These are phyloP conservation scores for Aspergillus egyptiacus DNA, from an alignment of 495 filamentous ascomycete genomes.

Conservation along the genomic window DNA sequence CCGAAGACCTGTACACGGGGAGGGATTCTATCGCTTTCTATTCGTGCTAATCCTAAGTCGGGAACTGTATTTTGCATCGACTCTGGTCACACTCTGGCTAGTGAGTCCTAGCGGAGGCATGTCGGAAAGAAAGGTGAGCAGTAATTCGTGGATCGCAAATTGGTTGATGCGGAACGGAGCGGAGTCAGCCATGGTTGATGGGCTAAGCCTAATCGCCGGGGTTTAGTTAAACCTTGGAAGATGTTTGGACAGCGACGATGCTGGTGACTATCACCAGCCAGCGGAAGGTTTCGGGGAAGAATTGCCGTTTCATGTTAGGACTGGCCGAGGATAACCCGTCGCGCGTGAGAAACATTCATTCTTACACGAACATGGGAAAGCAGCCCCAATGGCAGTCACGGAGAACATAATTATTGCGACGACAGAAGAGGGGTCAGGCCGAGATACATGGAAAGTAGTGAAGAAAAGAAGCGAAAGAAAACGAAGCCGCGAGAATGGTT, in stretches of 20 bases:
- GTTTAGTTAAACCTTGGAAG: not conserved
- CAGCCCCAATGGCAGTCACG: not conserved
- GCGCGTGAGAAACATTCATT: not conserved
- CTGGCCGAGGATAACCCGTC: constrained; percentile 3
- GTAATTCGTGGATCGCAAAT: not conserved
- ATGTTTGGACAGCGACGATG: constrained; percentile 6
- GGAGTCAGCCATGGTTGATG: constrained; percentile 3
- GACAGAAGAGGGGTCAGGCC: too few species aligned
- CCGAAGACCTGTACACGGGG: not conserved
- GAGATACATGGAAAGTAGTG: too few species aligned
- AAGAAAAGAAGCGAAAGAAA: not conserved
- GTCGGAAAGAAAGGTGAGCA: not conserved
- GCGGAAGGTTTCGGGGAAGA: constrained; percentile 12
- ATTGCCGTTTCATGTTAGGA: not conserved
- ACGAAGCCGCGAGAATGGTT: not conserved
- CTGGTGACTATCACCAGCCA: constrained; percentile 5
- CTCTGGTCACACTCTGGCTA: too few species aligned
- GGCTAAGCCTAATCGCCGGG: not conserved
- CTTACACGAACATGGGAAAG: not conserved
- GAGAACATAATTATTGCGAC: too few species aligned
- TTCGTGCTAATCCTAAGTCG: not conserved
- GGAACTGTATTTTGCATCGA: not conserved
- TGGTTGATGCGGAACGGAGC: constrained; percentile 5
- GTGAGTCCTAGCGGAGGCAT: constrained; percentile 4
- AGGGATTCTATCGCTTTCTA: not conserved